Evolutionary conservation across 208 protist genomes (phyloP), one percentile per base, ranked within the genome.

Genomic region (Crithidia expoeki): DNA sequence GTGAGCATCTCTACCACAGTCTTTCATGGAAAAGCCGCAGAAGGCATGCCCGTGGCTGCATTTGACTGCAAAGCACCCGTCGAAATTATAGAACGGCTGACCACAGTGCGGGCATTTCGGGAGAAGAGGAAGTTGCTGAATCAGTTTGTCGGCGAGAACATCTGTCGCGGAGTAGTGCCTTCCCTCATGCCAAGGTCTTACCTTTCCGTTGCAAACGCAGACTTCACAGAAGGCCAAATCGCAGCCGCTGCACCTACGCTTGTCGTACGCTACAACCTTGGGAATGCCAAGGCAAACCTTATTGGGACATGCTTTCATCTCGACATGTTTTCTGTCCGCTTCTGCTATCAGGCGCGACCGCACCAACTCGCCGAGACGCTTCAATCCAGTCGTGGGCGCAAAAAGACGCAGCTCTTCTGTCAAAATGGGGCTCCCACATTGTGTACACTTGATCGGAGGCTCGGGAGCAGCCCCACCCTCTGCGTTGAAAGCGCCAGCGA

Each of bases 11-110:
- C 19, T 36, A 0, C 56, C 49, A 25, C 72, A 77, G 38, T 65
- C 46, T n/a, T n/a, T 19, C 56, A 77, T 44, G 55, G 63, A 77
- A 51, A 58, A 77, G 34, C 49, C 72, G 58, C 72, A 77, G 56
- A 77, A 77, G 21, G 49, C 57, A 12, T 63, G 34, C 17, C 72
- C 72, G 17, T 30, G 28, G 3, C 30, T 28, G 34, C 72, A 77
- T 3, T 34, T 14, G 11, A 77, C 0, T 14, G 72, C 72, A 40
- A 72, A 77, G 72, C 72, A 77, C 4, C 63, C 72, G 23, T 70
- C 57, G 36, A 77, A 77, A 49, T 71, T 56, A 49, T 66, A 59
- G 47, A 77, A 64, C 1, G 64, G 44, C 28, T 50, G 17, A 2
- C 38, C 25, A 32, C 72, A 77, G 6, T 52, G 62, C 5, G 72